Evolutionary conservation across 2,329 filamentous ascomycete species (phyloP), one percentile per base, ranked within the genome.

Genomic region (Graphilbum ipis-grandicollis): DNA sequence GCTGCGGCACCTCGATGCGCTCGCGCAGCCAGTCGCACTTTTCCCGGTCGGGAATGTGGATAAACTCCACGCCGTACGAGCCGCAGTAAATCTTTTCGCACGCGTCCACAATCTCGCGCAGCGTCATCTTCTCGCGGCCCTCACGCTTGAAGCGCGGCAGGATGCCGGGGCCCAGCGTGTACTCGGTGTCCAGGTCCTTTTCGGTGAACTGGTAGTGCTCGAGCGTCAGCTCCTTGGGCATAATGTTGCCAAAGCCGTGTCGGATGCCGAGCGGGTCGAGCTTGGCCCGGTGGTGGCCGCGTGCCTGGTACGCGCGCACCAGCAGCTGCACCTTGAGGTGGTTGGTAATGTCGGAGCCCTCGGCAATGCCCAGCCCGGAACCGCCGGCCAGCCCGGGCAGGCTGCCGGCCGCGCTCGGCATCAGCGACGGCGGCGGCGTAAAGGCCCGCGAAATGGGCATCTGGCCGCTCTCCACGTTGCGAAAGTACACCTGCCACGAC

Each of bases 401-500:
- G 48, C 80, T 81, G 43, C 82, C 83, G 32, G 78, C 75, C 36
- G 84, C 79, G 47, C 75, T 73, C 39, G 86, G 83, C 36, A 96
- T 78, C 47, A 98, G 75, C 48, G 81, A 93, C 14, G 90, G 90
- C 33, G 90, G 90, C 47, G 90, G 86, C 47, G 85, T 85, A 67
- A 98, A 98, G 48, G 90, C 90, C 62, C 93, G 82, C 44, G 88
- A 90, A 55, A 93, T 84, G 55, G 88, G 88, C 84, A 98, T 96
- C 53, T 90, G 82, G 57, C 90, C 90, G 47, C 75, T 81, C 67
- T 98, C 90, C 81, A 98, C 94, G 65, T 98, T 98, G 65, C 78
- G 83, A 72, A 98, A 98, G 71, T 98, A 98, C 55, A 92, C 78
- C 65, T 93, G 88, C 90, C 90, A 98, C 57, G 90, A 98, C 51